Percentiles rank a stretch among this genome's conserved stretches.
phyloP scores from a whole-genome alignment of 2,329 filamentous ascomycete species.

The Aspergillus ochraceus region DNA sequence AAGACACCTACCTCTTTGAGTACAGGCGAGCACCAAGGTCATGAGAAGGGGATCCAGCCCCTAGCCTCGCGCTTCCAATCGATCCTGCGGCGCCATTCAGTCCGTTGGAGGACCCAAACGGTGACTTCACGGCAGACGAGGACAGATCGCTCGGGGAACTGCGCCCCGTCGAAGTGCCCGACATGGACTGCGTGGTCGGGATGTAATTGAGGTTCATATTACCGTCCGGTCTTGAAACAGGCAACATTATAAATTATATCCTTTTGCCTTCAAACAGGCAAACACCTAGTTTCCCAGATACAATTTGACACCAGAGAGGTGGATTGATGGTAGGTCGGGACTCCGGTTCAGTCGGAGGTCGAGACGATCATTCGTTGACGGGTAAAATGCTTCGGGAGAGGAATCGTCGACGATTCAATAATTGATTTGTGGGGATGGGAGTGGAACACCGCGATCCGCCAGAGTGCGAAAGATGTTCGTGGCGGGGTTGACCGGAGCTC shows the following conservation, averaged over 20 bases:
- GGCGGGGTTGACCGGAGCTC: slow-evolving; percentile 17
- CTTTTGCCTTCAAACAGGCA: slow-evolving; percentile 22
- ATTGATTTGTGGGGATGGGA: background rate
- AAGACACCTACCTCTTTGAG: slow-evolving; percentile 77
- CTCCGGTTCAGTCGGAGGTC: slow-evolving; percentile 20
- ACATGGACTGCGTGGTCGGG: slow-evolving; percentile 67
- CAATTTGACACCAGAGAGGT: slow-evolving; percentile 8
- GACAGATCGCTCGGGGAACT: slow-evolving; percentile 78
- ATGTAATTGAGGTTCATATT: slow-evolving; percentile 84
- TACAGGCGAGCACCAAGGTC: slow-evolving; percentile 80
- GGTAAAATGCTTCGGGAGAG: background rate
- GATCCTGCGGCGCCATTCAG: slow-evolving; percentile 54
- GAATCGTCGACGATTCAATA: background rate
- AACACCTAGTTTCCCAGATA: slow-evolving; percentile 8
- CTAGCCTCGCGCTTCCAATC: slow-evolving; percentile 66
- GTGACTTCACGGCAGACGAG: slow-evolving; percentile 65
- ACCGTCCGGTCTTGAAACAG: slow-evolving; percentile 71
- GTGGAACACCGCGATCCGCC: background rate
- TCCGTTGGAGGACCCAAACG: slow-evolving; percentile 68
- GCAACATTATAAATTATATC: slow-evolving; percentile 88
- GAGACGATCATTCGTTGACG: slow-evolving; percentile 10
- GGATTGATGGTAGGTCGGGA: slow-evolving; percentile 10
- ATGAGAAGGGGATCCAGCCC: slow-evolving; percentile 94
- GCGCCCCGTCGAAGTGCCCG: slow-evolving; percentile 75
- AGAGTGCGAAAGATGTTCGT: slow-evolving; percentile 14